phyloP scores from a whole-genome alignment of 75 land plant genomes.

The Cryptomeria japonica region DNA sequence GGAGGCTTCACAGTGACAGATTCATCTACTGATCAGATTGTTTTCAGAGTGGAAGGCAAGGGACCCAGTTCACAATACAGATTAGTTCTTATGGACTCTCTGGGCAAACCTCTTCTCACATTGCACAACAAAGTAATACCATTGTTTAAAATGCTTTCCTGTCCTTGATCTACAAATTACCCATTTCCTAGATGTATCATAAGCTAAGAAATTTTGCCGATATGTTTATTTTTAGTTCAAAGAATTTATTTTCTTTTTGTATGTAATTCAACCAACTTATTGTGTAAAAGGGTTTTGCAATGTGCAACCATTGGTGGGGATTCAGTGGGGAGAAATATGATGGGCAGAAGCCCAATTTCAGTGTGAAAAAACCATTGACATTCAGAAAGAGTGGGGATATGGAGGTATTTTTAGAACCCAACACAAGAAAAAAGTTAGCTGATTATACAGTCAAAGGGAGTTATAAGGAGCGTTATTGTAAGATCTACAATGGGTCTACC shows the following conservation, averaged over 20 bases:
- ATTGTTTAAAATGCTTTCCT: no score
- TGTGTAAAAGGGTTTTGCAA: background rate
- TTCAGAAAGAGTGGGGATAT: background rate
- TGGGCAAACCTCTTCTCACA: slow-evolving; percentile 33
- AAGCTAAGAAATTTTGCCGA: no score
- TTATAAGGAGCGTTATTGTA: background rate
- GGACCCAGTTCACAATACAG: slow-evolving; percentile 25
- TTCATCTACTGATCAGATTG: slow-evolving; percentile 18
- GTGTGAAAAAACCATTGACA: background rate
- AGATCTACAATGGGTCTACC: background rate
- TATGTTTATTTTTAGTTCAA: no score
- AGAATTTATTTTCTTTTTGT: no score
- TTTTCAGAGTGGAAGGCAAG: slow-evolving; percentile 57
- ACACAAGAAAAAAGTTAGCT: background rate
- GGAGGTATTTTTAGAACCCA: background rate
- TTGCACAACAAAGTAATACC: slow-evolving; percentile 47
- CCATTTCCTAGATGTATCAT: no score
- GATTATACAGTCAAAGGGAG: background rate
- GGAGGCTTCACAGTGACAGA: slow-evolving; percentile 62
- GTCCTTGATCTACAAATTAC: no score
- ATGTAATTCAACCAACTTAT: background rate
- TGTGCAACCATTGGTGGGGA: background rate
- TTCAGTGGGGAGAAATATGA: background rate
- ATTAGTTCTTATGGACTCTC: slow-evolving; percentile 40
- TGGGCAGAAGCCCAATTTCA: background rate